Evolutionary conservation across 2,329 filamentous ascomycete species (phyloP).

Genomic region (Aspergillus amoenus): DNA sequence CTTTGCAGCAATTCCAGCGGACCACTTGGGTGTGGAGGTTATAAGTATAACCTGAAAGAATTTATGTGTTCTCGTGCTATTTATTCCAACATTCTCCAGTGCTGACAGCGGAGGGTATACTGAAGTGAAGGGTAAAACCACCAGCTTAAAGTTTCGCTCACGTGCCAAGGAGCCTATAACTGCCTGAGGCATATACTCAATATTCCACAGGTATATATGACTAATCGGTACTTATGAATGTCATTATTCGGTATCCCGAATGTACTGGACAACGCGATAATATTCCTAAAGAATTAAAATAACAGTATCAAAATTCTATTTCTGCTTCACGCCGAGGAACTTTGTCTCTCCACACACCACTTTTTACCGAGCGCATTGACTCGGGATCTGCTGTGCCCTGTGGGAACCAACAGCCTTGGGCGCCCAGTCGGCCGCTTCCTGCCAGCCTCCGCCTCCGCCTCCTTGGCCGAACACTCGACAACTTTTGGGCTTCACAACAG

Average conservation of each 20-base stretch:
- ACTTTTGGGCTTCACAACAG: slow-evolving; percentile 17
- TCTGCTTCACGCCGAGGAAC: background rate
- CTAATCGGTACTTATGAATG: background rate
- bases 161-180: background rate
- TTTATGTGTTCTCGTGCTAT: background rate
- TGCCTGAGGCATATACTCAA: background rate
- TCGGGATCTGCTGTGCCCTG: background rate
- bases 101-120: background rate
- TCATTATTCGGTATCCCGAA: background rate
- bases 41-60: background rate
- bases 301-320: too few species aligned
- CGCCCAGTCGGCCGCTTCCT: slow-evolving; percentile 1
- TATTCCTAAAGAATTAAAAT: too few species aligned
- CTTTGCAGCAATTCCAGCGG: background rate
- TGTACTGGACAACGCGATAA: too few species aligned
- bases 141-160: background rate
- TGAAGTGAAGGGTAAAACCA: background rate
- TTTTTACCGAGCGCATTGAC: background rate
- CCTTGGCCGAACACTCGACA: background rate
- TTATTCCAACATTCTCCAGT: background rate
- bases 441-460: slow-evolving; percentile 9
- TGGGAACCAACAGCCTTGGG: background rate
- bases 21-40: background rate
- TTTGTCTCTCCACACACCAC: background rate
- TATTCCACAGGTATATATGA: background rate